Evolutionary conservation across 345 rosid species (phyloP), one percentile per base, ranked within the genome.

Genomic region (Euphorbia peplus): DNA sequence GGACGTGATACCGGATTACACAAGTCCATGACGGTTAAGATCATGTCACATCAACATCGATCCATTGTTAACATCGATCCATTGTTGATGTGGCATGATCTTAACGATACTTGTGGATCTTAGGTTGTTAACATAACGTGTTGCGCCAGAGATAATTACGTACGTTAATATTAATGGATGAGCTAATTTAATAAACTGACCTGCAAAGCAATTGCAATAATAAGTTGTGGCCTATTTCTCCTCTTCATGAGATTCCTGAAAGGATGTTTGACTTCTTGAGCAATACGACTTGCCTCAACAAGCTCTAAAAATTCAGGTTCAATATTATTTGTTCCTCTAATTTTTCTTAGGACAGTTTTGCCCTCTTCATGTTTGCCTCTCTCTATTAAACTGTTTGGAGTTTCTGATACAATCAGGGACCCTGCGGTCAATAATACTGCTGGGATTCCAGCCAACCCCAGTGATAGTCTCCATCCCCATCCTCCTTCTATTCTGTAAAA

Each of bases 401-500:
- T 91, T 53, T 95, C 99, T 1, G 84, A 75, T 57, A 95, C 96
- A 1, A 91, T 10, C 26, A 95, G 76, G 54, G 99, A 89, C 32
- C 99, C 99, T 0, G 75, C 32, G 50, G 97, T 95, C 66, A 95
- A 73, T 25, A 95, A 85, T 71, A 76, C 24, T 29, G 97, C 99
- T 28, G 99, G 99, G 35, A 95, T 75, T 11, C 95, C 99, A 0
- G 99, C 97, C 63, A 95, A 72, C 0, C 91, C 99, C 67, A 95
- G 50, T 18, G 99, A 95, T 18, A 95, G 53, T 55, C 99, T 90
- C 99, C 99, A 91, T 15, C 99, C 99, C 96, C 96, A 89, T 44
- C 93, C 96, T n/a, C 75, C 87, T 19, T 42, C 41, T 0, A 93
- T 93, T 79, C 98, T 93, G 80, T 78, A 44, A 47, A 10, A 63